Evolutionary conservation across 2,329 filamentous ascomycete genomes (phyloP).

Genomic region (Ophiosphaerella korrae): DNA sequence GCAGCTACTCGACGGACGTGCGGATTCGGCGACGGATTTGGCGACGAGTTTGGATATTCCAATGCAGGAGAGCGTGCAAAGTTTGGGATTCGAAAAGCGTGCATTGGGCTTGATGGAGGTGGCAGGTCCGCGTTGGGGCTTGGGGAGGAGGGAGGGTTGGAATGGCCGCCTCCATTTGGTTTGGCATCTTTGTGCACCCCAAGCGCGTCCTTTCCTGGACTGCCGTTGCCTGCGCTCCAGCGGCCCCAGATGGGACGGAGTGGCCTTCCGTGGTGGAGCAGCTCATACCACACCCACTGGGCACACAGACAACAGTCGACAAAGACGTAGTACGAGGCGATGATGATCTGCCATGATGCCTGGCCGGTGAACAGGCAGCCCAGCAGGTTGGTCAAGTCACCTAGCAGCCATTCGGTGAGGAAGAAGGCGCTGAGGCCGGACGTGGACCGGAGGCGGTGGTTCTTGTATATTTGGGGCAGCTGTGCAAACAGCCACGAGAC

Average conservation of each 20-base stretch:
- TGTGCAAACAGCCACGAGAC: conserved; percentile 72
- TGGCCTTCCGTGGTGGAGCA: conserved; percentile 57
- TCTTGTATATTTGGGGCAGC: conserved; percentile 72
- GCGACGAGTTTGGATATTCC: conserved; percentile 30
- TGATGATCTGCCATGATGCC: conserved; percentile 68
- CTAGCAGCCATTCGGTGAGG: conserved; percentile 68
- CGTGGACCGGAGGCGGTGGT: conserved; percentile 66
- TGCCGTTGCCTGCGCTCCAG: conserved; percentile 24
- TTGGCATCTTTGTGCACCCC: conserved; percentile 38
- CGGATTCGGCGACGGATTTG: conserved; percentile 35
- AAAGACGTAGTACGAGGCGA: conserved; percentile 69
- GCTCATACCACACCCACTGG: conserved; percentile 71
- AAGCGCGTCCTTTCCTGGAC: conserved; percentile 17
- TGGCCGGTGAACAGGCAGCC: conserved; percentile 68
- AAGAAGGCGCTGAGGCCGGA: conserved; percentile 70
- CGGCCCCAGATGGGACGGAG: conserved; percentile 45
- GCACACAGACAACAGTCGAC: conserved; percentile 66
- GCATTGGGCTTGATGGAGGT: conserved; percentile 36
- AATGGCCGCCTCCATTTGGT: conserved; percentile 11
- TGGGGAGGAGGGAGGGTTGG: conserved; percentile 11
- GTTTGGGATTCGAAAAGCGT: conserved; percentile 46
- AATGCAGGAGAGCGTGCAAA: conserved; percentile 41
- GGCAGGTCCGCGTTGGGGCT: conserved; percentile 27
- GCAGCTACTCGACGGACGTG: conserved; percentile 40
- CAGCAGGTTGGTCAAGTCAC: conserved; percentile 66